These are phyloP conservation scores for Osmanthus fragrans DNA, from an alignment of 257 asterid species.

Conservation along the genomic window DNA sequence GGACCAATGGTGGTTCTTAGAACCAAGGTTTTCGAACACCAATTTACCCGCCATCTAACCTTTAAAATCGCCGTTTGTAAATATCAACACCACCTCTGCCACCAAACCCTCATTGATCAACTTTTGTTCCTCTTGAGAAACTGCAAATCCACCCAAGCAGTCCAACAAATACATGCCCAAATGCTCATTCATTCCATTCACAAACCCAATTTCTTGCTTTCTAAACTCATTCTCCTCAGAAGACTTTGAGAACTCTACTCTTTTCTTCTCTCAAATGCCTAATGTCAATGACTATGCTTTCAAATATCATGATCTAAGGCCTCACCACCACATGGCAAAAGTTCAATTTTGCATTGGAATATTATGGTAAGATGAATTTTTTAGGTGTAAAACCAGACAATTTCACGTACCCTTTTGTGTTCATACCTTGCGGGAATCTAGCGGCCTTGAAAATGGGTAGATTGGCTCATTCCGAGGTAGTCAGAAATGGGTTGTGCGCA, in stretches of 20 bases:
- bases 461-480: slow-evolving; percentile 58
- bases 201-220: slow-evolving; percentile 70
- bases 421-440: slow-evolving; percentile 66
- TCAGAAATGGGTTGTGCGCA: slow-evolving; percentile 58
- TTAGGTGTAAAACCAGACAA: slow-evolving; percentile 64
- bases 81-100: slow-evolving; percentile 15
- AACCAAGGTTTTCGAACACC: slow-evolving; percentile 8
- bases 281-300: slow-evolving; percentile 62
- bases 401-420: slow-evolving; percentile 84
- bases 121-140: slow-evolving; percentile 46
- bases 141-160: slow-evolving; percentile 47
- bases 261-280: slow-evolving; percentile 57
- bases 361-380: slow-evolving; percentile 55
- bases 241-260: slow-evolving; percentile 45
- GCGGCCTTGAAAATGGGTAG: slow-evolving; percentile 44
- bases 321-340: slow-evolving; percentile 72
- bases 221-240: slow-evolving; percentile 58
- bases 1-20: slow-evolving; percentile 20
- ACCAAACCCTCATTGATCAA: slow-evolving; percentile 27
- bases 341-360: slow-evolving; percentile 50
- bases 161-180: slow-evolving; percentile 78
- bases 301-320: slow-evolving; percentile 82
- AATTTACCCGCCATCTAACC: slow-evolving; percentile 27
- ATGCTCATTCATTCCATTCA: slow-evolving; percentile 52
- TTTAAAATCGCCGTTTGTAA: slow-evolving; percentile 1